These are phyloP conservation scores for Sabuloglossum arenarium DNA, from an alignment of 495 filamentous ascomycete species.

Conservation along the genomic window DNA sequence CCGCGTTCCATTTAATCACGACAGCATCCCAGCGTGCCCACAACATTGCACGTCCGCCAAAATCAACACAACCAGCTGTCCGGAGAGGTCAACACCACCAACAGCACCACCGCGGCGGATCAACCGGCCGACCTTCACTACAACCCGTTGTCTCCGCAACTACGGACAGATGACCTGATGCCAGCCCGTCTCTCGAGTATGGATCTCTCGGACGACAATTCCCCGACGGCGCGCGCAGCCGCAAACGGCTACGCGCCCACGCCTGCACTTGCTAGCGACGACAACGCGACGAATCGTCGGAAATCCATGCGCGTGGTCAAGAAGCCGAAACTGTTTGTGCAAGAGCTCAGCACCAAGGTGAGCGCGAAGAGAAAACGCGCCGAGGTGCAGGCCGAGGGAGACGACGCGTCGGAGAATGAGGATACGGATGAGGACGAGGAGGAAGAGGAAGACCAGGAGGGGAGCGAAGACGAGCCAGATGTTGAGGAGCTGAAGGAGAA, in stretches of 20 bases:
- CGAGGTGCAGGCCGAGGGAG: constrained; percentile 30
- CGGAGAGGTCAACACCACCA: neutral
- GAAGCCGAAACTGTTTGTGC: constrained; percentile 44
- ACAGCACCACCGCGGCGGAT: neutral
- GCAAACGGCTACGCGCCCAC: constrained; percentile 1
- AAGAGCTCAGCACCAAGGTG: constrained; percentile 18
- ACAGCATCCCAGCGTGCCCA: neutral
- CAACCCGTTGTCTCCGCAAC: neutral
- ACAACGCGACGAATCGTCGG: constrained; percentile 38
- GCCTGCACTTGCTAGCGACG: constrained; percentile 6
- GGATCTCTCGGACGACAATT: constrained; percentile 30
- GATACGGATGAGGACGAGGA: constrained; percentile 34
- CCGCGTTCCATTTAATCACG: neutral
- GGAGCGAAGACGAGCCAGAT: constrained; percentile 26
- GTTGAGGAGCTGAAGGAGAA: constrained; percentile 44
- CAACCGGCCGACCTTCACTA: neutral
- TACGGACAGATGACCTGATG: constrained; percentile 13
- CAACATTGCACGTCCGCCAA: neutral
- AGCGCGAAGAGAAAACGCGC: constrained; percentile 33
- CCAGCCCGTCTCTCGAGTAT: constrained; percentile 23
- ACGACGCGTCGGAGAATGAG: constrained; percentile 29
- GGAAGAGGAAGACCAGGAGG: constrained; percentile 13
- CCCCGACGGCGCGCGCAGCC: constrained; percentile 9
- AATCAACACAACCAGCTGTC: neutral
- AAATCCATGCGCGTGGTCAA: constrained; percentile 68